Conservation (phyloP, 23 red algal species). For the Gracilaria caudata region DNA sequence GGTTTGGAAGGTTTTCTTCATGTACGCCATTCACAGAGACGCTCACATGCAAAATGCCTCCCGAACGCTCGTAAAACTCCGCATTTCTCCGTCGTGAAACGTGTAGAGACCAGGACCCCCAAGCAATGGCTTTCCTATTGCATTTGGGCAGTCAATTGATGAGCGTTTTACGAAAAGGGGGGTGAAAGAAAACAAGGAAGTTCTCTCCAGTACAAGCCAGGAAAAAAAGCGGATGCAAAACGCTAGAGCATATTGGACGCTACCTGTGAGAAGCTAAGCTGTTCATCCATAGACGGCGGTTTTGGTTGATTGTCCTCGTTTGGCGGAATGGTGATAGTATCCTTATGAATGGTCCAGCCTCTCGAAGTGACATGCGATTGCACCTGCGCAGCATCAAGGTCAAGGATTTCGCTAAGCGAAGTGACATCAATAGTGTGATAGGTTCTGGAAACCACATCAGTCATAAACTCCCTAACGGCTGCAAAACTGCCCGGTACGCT, state of each 20-base stretch:
- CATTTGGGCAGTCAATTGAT: not conserved
- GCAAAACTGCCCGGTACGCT: slow-evolving; percentile 60
- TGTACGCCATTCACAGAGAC: too few species aligned
- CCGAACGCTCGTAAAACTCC: too few species aligned
- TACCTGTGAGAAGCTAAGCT: slow-evolving; percentile 66
- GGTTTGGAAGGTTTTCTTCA: too few species aligned
- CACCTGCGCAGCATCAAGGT: slow-evolving; percentile 24
- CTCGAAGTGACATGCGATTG: slow-evolving; percentile 8
- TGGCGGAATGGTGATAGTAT: slow-evolving; percentile 47
- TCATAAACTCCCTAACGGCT: slow-evolving; percentile 77
- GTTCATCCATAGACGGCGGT: slow-evolving; percentile 71
- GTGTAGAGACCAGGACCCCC: too few species aligned
- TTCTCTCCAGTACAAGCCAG: too few species aligned
- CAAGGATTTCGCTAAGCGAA: slow-evolving; percentile 34
- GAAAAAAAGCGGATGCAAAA: too few species aligned
- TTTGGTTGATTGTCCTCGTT: slow-evolving; percentile 75
- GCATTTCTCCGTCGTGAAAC: too few species aligned
- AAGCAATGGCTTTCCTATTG: not conserved
- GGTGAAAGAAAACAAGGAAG: too few species aligned
- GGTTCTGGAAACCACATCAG: slow-evolving; percentile 73
- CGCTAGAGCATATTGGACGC: slow-evolving; percentile 55
- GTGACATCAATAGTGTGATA: slow-evolving; percentile 61
- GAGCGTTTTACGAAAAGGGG: too few species aligned
- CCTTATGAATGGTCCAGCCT: slow-evolving; percentile 34
- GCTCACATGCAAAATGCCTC: too few species aligned